Evolutionary conservation across 129 eudicot genomes (phyloP).

Genomic region (Flaveria sonorensis): DNA sequence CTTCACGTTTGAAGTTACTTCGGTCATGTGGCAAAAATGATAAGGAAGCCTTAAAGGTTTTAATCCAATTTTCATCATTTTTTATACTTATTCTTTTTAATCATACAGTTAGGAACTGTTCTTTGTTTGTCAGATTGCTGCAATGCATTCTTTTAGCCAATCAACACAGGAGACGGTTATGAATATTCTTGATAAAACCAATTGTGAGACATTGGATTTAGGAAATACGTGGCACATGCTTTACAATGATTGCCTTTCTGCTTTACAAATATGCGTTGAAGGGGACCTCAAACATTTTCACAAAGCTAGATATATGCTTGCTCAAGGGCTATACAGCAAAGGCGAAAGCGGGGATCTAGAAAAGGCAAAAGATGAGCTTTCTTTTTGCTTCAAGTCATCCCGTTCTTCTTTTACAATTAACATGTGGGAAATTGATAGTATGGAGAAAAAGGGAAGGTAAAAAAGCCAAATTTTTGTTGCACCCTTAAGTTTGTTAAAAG

Average conservation of each 20-base stretch:
- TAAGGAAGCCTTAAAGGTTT: slow-evolving; percentile 72
- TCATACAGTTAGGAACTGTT: slow-evolving; percentile 3
- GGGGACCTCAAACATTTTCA: slow-evolving; percentile 99
- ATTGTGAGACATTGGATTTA: slow-evolving; percentile 36
- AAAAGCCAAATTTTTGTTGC: slow-evolving; percentile 7
- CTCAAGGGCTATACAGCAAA: slow-evolving; percentile 86
- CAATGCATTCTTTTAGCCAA: slow-evolving; percentile 59
- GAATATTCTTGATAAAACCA: slow-evolving; percentile 41
- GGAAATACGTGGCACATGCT: slow-evolving; percentile 68
- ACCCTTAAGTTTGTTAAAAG: background rate
- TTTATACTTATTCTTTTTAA: background rate
- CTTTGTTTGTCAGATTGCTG: slow-evolving; percentile 61
- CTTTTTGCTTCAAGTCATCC: slow-evolving; percentile 95
- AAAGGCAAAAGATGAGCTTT: slow-evolving; percentile 89
- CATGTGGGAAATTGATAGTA: slow-evolving; percentile 99
- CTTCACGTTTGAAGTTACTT: slow-evolving; percentile 97
- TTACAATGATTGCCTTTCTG: slow-evolving; percentile 90
- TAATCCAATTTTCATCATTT: background rate
- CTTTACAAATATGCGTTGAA: slow-evolving; percentile 80
- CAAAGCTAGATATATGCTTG: slow-evolving; percentile 96
- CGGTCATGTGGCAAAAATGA: slow-evolving; percentile 64
- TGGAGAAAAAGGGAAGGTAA: slow-evolving; percentile 93
- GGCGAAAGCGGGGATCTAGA: slow-evolving; percentile 71
- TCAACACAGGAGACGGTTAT: slow-evolving; percentile 52
- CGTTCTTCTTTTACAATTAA: slow-evolving; percentile 93